Conservation (phyloP, 129 eudicot genomes). For the Sambucus nigra region DNA sequence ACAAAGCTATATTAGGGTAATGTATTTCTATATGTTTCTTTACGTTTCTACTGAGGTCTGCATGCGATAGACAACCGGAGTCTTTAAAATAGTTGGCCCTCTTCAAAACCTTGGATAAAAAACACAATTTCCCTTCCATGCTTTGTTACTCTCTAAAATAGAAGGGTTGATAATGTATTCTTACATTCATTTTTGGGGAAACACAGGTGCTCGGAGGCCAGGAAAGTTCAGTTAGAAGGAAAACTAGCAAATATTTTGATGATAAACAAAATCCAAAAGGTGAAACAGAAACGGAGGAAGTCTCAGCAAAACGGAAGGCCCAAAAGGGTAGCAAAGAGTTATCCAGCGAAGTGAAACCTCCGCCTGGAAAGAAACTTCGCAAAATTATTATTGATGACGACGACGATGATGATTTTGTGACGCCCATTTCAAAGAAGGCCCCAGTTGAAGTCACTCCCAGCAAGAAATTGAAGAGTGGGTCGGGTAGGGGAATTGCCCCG, state of each 20-base stretch:
- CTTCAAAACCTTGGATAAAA: not conserved
- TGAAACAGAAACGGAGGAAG: constrained; percentile 39
- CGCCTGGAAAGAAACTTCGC: constrained; percentile 48
- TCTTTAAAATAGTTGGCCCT: no score
- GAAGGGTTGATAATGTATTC: not conserved
- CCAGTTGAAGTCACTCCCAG: constrained; percentile 48
- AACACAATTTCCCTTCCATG: not conserved
- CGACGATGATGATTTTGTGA: constrained; percentile 65
- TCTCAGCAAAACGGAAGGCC: constrained; percentile 49
- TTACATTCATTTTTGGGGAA: constrained; percentile 6
- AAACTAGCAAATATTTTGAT: constrained; percentile 74
- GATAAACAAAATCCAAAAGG: constrained; percentile 42
- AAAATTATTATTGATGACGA: constrained; percentile 37
- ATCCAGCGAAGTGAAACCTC: constrained; percentile 33
- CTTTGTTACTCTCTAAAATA: not conserved
- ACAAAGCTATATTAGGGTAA: not conserved
- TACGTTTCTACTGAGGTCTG: not conserved
- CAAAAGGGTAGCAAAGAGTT: constrained; percentile 23
- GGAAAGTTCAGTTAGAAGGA: constrained; percentile 71
- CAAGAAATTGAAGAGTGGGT: constrained; percentile 63
- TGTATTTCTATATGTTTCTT: not conserved
- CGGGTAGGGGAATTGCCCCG: constrained; percentile 50
- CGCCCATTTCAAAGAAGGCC: constrained; percentile 34
- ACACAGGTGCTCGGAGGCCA: constrained; percentile 46
- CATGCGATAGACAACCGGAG: no score